These are phyloP conservation scores for Diaporthe batatas DNA, from an alignment of 2,329 filamentous ascomycete genomes.

Conservation along the genomic window DNA sequence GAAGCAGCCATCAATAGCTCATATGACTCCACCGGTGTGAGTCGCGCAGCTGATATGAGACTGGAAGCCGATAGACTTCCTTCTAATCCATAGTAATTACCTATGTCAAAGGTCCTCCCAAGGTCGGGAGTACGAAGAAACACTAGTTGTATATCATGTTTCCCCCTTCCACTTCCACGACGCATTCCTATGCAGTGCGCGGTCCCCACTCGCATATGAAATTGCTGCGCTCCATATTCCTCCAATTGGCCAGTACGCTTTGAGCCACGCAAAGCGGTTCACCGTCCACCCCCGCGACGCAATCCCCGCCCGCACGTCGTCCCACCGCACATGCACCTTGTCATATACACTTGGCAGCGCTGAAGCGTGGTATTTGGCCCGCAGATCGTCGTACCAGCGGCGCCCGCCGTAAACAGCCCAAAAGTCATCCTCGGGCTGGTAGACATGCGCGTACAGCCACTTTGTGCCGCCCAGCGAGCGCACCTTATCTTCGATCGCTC, in stretches of 20 bases:
- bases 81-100: too few relatives aligned
- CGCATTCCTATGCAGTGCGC: constrained; percentile 64
- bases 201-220: constrained; percentile 71
- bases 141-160: too few relatives aligned
- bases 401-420: constrained; percentile 73
- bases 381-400: constrained; percentile 72
- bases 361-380: constrained; percentile 66
- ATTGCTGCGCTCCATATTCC: constrained; percentile 59
- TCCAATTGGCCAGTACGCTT: constrained; percentile 66
- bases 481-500: constrained; percentile 78
- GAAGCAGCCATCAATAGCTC: too few relatives aligned
- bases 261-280: constrained; percentile 49
- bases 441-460: constrained; percentile 89
- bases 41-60: too few relatives aligned
- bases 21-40: too few relatives aligned
- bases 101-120: too few relatives aligned
- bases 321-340: constrained; percentile 65
- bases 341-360: constrained; percentile 77
- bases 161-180: constrained; percentile 65
- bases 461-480: constrained; percentile 80
- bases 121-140: too few relatives aligned
- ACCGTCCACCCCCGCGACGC: constrained; percentile 52
- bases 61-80: too few relatives aligned
- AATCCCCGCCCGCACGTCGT: constrained; percentile 50
- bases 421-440: constrained; percentile 81